Evolutionary conservation across 139 green algal species (phyloP).

Genomic region (Medakamo hakoo): DNA sequence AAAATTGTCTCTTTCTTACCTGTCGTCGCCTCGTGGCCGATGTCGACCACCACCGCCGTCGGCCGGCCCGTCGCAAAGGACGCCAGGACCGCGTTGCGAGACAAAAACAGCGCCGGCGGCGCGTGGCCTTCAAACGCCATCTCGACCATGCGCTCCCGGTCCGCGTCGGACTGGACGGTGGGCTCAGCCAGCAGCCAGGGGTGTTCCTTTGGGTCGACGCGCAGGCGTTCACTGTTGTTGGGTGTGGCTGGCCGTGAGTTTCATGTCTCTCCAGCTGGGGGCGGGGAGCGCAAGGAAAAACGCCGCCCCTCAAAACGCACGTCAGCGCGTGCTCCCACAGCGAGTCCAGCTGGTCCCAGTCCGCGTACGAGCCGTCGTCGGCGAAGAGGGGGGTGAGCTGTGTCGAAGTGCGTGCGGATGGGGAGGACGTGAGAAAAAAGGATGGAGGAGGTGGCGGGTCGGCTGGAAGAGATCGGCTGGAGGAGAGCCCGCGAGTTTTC

Average conservation of each 20-base stretch:
- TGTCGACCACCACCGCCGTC: slow-evolving; percentile 80
- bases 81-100: slow-evolving; percentile 69
- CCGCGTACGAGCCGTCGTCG: slow-evolving; percentile 37
- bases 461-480: too few species aligned
- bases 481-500: background rate
- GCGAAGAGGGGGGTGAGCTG: background rate
- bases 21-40: slow-evolving; percentile 44
- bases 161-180: slow-evolving; percentile 35
- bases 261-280: background rate
- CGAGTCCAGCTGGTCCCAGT: slow-evolving; percentile 60
- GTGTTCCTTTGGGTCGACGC: slow-evolving; percentile 60
- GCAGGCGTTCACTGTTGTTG: slow-evolving; percentile 55
- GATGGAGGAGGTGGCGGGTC: background rate
- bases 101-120: slow-evolving; percentile 72
- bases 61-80: slow-evolving; percentile 74
- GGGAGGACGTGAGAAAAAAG: too few species aligned
- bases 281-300: background rate
- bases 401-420: background rate
- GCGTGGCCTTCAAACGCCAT: slow-evolving; percentile 76
- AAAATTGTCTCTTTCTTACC: slow-evolving; percentile 31
- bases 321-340: slow-evolving; percentile 60
- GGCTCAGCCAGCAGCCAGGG: slow-evolving; percentile 82
- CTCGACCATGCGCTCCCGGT: slow-evolving; percentile 59
- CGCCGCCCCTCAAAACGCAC: slow-evolving; percentile 11
- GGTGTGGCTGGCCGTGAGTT: background rate